Evolutionary conservation across 352 stramenopile species (phyloP).

Genomic region (Pythium periplocum): DNA sequence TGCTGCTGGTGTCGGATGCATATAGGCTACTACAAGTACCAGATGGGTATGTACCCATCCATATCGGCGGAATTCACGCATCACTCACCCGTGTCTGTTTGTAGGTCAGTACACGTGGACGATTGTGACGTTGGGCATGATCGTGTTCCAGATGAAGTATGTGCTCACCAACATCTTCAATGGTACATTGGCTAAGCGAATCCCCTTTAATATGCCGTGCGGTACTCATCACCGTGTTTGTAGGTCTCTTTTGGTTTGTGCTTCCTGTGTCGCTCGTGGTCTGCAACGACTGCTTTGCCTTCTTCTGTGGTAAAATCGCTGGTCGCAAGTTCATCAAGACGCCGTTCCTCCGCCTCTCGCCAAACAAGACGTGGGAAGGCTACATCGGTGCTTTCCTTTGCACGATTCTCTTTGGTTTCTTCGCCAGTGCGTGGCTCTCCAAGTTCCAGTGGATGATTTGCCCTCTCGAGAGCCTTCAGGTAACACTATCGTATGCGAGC

Average conservation of each 20-base stretch:
- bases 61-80: background rate
- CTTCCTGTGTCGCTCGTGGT: conserved; percentile 92
- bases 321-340: conserved; percentile 92
- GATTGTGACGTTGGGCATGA: conserved; percentile 92
- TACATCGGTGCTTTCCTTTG: conserved; percentile 97
- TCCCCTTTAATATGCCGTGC: background rate
- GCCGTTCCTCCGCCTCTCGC: conserved; percentile 88
- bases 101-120: conserved; percentile 94
- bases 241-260: conserved; percentile 94
- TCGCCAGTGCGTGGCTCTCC: conserved; percentile 87
- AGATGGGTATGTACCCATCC: conserved; percentile 65
- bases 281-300: conserved; percentile 96
- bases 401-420: conserved; percentile 94
- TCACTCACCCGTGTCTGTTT: conserved; percentile 1
- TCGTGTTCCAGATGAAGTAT: conserved; percentile 97
- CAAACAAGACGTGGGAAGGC: conserved; percentile 99
- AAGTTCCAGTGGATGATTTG: conserved; percentile 94
- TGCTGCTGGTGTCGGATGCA: no score
- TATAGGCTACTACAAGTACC: conserved; percentile 92
- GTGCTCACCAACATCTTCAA: conserved; percentile 97
- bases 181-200: conserved; percentile 23
- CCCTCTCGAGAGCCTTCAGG: conserved; percentile 78
- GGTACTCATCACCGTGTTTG: conserved; percentile 1
- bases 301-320: conserved; percentile 87
- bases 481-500: conserved; percentile 4